Evolutionary conservation across 345 rosid species (phyloP), one percentile per base, ranked within the genome.

Genomic region (Populus nigra): DNA sequence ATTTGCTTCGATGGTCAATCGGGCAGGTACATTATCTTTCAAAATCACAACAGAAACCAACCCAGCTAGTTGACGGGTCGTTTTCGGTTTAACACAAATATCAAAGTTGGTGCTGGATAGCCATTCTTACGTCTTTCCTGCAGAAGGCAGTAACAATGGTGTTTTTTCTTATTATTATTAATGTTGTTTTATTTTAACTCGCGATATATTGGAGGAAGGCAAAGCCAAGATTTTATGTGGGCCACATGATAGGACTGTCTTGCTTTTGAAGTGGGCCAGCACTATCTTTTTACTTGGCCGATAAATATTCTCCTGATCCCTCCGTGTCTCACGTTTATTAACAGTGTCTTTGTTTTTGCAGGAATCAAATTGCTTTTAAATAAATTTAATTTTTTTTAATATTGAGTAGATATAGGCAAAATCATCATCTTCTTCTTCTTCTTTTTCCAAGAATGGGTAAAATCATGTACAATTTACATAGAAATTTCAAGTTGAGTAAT

Each of bases 231-330:
- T 74, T 65, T 29, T 25, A 33, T 66, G 81, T 63, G 82, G 83
- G 76, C 61, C 78, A 69, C 79, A 69, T 47, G 78, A 39, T 80
- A 5, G 36, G 36, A 16, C 27, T 25, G 33, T 53, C 57, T 16
- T 41, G 75, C 65, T 78, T 71, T 71, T 6, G 5, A 53, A 15
- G 79, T 82, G 87, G 85, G 82, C 79, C 80, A 41, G 8, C 11
- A 29, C 67, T 25, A 84, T 82, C 74, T 80, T 10, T 80, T 76
- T 47, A 49, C 53, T 41, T 1, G 68, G 59, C 62, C 17, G 66
- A 72, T 78, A 72, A 75, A 62, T 47, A 41, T 76, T 80, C 71
- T 43, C 8, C 10, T 15, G 66, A 65, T 22, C 70, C 55, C 77
- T 65, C 70, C 66, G 33, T 74, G 75, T 75, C 76, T 50, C 71